phyloP scores from a whole-genome alignment of 2,329 filamentous ascomycete species.

The Ascochyta rabiei region DNA sequence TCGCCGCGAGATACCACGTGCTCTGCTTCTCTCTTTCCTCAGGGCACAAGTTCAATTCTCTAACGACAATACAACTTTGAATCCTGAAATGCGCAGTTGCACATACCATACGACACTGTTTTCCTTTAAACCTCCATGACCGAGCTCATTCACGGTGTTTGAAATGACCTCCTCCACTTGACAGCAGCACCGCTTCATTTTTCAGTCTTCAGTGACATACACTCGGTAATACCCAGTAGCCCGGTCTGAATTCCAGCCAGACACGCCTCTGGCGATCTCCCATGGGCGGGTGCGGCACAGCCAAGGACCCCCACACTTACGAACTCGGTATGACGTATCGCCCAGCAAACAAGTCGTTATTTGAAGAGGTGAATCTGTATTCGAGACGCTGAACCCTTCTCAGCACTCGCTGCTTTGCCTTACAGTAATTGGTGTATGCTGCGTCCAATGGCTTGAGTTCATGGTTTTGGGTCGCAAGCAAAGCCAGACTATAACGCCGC shows the following conservation, averaged over 20 bases:
- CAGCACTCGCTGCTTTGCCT: neutral
- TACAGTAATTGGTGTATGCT: neutral
- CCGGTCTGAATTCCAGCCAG: neutral
- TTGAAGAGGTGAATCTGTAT: neutral
- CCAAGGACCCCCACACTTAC: neutral
- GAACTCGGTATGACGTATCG: constrained; percentile 3
- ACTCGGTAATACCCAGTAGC: neutral
- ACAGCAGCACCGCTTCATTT: neutral
- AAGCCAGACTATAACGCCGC: neutral
- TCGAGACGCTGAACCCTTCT: neutral
- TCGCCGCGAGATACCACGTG: neutral
- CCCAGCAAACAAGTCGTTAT: neutral
- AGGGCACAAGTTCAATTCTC: neutral
- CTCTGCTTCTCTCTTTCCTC: neutral
- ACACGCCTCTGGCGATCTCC: constrained; percentile 1
- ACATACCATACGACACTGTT: neutral
- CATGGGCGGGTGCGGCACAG: neutral
- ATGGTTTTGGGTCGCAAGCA: neutral
- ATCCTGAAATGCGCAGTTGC: too few species aligned
- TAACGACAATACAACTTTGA: too few species aligned
- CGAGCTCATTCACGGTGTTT: neutral
- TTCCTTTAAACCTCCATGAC: too few species aligned
- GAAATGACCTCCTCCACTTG: neutral
- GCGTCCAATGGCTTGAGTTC: neutral
- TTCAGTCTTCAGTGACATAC: neutral